phyloP scores from a whole-genome alignment of 768 basidiomycete genomes.

The Vararia minispora region DNA sequence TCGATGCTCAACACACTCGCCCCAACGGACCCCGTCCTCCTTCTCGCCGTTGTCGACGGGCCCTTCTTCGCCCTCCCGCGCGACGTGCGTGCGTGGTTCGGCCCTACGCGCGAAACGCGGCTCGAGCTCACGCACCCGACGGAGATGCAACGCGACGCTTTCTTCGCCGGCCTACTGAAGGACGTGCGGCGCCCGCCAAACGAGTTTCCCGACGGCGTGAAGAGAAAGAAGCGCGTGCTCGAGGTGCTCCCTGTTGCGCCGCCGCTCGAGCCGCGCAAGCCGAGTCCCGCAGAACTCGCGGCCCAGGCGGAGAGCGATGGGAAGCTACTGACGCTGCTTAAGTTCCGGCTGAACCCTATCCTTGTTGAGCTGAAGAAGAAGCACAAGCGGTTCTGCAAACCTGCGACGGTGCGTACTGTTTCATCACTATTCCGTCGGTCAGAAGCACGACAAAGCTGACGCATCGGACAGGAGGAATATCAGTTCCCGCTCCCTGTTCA shows the following conservation, averaged over 20 bases:
- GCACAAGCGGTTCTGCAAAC: conserved; percentile 82
- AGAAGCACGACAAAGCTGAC: not conserved
- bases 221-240: conserved; percentile 71
- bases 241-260: conserved; percentile 85
- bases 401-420: conserved; percentile 59
- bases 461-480: conserved; percentile 57
- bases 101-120: conserved; percentile 60
- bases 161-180: conserved; percentile 65
- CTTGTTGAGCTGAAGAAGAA: conserved; percentile 84
- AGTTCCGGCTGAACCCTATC: conserved; percentile 85
- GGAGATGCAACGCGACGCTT: conserved; percentile 45
- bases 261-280: conserved; percentile 76
- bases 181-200: conserved; percentile 71
- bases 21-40: conserved; percentile 87
- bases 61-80: conserved; percentile 52
- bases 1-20: conserved; percentile 87
- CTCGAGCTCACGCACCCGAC: conserved; percentile 49
- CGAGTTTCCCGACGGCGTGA: conserved; percentile 81
- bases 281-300: conserved; percentile 71
- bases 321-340: conserved; percentile 66
- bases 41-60: conserved; percentile 85
- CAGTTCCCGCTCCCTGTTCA: conserved; percentile 42
- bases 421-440: too few species aligned
- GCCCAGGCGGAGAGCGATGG: conserved; percentile 77
- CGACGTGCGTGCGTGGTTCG: conserved; percentile 92